Evolutionary conservation across 768 basidiomycete species (phyloP), one percentile per base, ranked within the genome.

Genomic region (Neoboletus magnificus): DNA sequence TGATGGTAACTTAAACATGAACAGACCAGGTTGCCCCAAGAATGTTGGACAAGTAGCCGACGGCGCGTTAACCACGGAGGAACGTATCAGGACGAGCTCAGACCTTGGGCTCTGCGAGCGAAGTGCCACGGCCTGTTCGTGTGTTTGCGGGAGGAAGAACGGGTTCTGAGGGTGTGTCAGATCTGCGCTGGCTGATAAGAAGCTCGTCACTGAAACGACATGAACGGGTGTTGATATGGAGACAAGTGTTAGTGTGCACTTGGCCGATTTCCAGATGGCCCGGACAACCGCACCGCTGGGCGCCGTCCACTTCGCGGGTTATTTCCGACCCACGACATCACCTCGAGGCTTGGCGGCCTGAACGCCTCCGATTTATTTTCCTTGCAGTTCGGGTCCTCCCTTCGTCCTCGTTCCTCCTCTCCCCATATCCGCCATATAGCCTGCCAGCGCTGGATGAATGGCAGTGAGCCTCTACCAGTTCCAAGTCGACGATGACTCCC

Each of bases 401-500:
- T 51, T 47, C 49, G 48, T 55, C 58, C 61, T 48, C 50, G 45
- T 60, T 52, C 60, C 50, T 54, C 51, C 58, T 51, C 29, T 29
- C 56, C 42, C 36, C 27, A 5, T 18, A 25, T 50, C 52, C 9
- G n/a, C 45, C 39, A 46, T 57, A 8, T 49, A 48, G 50, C 45
- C 22, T 44, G 29, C 52, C 51, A 52, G 53, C 57, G 45, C 59
- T 80, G 67, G 61, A 69, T 73, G 70, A 60, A 71, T 71, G 71
- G 70, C 71, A 58, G 40, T 36, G 53, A 41, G 37, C 33, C 47
- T 50, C 42, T 50, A 37, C 33, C 66, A 77, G 55, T 74, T 88
- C 70, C 60, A 69, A 55, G 74, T 91, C 62, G 80, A 85, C 69
- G 83, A 89, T 66, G 82, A 83, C 51, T 89, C 88, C 41, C 88